Percentiles rank a stretch among this genome's conserved stretches.
phyloP scores from a whole-genome alignment of 192 early-diverging fungal species.

The Coemansia reversa region DNA sequence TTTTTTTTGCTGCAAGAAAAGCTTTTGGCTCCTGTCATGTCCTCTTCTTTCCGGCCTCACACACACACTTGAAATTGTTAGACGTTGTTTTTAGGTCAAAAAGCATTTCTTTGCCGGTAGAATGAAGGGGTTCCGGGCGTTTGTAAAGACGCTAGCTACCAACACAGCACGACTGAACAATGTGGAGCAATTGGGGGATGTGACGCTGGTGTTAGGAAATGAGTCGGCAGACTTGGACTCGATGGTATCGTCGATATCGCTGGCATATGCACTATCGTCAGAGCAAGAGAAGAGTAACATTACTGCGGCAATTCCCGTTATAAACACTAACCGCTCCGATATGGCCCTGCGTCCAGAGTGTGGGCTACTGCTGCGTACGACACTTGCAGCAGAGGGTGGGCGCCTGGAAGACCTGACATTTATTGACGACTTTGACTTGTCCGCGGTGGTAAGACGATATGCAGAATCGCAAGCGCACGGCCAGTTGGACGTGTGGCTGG shows the following conservation, averaged over 20 bases:
- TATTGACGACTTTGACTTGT: slow-evolving; percentile 36
- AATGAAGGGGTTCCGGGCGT: slow-evolving; percentile 23
- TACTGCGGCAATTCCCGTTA: slow-evolving; percentile 28
- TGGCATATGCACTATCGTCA: slow-evolving; percentile 35
- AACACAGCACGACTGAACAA: slow-evolving; percentile 23
- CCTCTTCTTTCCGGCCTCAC: neutral
- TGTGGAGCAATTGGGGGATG: neutral
- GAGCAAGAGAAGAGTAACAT: neutral
- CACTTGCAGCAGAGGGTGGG: slow-evolving; percentile 10
- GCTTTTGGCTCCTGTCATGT: neutral
- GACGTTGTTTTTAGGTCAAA: neutral
- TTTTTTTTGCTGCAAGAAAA: neutral
- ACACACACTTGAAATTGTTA: neutral
- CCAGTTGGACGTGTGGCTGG: slow-evolving; percentile 31
- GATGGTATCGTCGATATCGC: slow-evolving; percentile 44
- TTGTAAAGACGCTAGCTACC: slow-evolving; percentile 28
- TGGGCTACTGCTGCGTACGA: slow-evolving; percentile 14
- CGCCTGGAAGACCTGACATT: slow-evolving; percentile 27
- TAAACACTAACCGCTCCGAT: slow-evolving; percentile 37
- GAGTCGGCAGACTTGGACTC: slow-evolving; percentile 57
- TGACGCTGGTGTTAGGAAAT: slow-evolving; percentile 52
- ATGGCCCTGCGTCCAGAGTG: slow-evolving; percentile 45
- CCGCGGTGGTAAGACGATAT: neutral
- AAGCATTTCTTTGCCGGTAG: neutral
- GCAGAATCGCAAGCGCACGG: neutral